phyloP scores from a whole-genome alignment of 177 flowering plant species.

The Vitis hybrid region DNA sequence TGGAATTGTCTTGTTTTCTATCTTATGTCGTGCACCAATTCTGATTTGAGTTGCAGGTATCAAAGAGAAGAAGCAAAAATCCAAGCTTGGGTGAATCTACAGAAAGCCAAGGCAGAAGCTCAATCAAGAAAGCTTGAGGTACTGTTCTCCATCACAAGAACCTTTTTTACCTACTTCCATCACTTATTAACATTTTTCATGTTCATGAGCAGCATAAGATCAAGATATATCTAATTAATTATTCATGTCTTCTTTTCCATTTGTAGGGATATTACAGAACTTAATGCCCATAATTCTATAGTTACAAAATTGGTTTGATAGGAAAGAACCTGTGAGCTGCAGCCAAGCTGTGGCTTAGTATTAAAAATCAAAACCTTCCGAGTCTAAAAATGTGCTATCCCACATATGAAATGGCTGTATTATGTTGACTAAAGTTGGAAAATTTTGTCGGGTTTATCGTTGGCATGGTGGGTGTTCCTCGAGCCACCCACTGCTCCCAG shows the following conservation, averaged over 20 bases:
- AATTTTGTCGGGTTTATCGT: slow-evolving; percentile 9
- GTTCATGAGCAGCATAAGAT: no score
- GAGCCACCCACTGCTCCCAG: slow-evolving; percentile 34
- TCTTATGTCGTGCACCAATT: neutral
- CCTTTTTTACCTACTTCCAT: no score
- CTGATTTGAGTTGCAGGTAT: slow-evolving; percentile 47
- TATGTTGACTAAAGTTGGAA: neutral
- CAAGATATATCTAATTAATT: no score
- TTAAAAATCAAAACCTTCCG: neutral
- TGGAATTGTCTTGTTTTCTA: neutral
- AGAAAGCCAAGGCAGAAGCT: slow-evolving; percentile 94
- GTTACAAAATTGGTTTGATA: no score
- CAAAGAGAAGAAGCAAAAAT: slow-evolving; percentile 96
- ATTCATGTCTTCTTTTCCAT: no score
- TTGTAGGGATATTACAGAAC: no score
- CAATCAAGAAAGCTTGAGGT: slow-evolving; percentile 97
- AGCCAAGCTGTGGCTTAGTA: neutral
- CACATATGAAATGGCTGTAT: neutral
- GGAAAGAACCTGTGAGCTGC: no score
- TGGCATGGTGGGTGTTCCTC: slow-evolving; percentile 21
- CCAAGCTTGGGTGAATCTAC: slow-evolving; percentile 95
- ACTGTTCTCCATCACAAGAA: slow-evolving; percentile 1
- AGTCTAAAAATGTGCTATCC: neutral
- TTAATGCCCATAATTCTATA: no score
- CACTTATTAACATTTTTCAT: no score